phyloP scores from a whole-genome alignment of 1,284 basidiomycete species.

The Cryptococcus amylolentus region DNA sequence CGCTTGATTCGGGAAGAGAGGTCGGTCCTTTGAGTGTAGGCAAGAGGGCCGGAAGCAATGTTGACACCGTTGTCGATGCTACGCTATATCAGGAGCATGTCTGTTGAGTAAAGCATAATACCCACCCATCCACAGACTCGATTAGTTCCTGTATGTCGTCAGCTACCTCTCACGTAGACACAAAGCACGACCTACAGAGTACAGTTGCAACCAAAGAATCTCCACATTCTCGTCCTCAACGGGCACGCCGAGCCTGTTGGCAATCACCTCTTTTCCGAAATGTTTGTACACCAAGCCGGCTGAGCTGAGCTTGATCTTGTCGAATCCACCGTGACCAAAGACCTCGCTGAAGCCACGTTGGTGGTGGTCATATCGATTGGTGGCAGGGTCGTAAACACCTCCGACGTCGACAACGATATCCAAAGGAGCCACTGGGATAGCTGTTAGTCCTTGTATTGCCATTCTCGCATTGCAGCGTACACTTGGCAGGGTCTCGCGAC shows the following conservation, averaged over 20 bases:
- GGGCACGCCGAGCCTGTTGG: constrained; percentile 58
- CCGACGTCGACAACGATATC: constrained; percentile 99
- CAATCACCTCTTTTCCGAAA: constrained; percentile 85
- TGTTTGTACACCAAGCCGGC: constrained; percentile 98
- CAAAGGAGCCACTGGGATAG: constrained; percentile 63
- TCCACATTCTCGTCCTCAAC: constrained; percentile 63
- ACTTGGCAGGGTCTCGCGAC: constrained; percentile 71
- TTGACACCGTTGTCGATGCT: constrained; percentile 89
- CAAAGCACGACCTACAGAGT: constrained; percentile 57
- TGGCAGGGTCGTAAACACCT: constrained; percentile 77
- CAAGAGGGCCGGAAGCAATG: constrained; percentile 59
- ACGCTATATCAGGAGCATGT: neutral
- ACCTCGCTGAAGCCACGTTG: constrained; percentile 88
- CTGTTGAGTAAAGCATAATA: neutral
- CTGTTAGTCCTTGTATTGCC: too few relatives aligned
- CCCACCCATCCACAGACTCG: constrained; percentile 78
- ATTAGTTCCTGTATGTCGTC: constrained; percentile 68
- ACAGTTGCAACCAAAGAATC: constrained; percentile 81
- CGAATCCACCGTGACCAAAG: constrained; percentile 68
- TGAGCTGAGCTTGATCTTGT: constrained; percentile 79
- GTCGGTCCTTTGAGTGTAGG: constrained; percentile 74
- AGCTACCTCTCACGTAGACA: neutral
- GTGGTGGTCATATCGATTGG: constrained; percentile 88
- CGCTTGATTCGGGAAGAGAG: constrained; percentile 72
- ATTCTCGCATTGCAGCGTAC: constrained; percentile 22